A percentile compares a stretch with the other conserved stretches of the same genome.
These are phyloP conservation scores for Lachnellula subtilissima DNA, from an alignment of 2,329 filamentous ascomycete species.

Conservation along the genomic window DNA sequence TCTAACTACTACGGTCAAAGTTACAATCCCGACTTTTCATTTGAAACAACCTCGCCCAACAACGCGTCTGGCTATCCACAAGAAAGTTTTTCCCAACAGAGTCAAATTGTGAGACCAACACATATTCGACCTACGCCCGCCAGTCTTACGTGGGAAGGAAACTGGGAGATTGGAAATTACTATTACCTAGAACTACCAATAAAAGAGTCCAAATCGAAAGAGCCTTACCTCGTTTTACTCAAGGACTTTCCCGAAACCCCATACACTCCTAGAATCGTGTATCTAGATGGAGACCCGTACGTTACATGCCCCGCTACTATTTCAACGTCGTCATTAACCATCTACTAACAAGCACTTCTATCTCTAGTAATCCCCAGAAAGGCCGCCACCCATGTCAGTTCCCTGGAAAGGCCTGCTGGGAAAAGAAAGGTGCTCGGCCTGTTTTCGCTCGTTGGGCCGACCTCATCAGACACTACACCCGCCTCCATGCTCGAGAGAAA, in stretches of 20 bases:
- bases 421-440: constrained; percentile 2
- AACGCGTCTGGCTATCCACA: neutral
- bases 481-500: constrained; percentile 27
- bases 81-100: neutral
- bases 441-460: constrained; percentile 33
- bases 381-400: constrained; percentile 17
- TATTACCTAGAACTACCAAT: constrained; percentile 2
- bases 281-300: constrained; percentile 5
- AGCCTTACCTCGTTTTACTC: constrained; percentile 1
- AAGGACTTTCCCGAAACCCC: neutral
- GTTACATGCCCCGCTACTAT: neutral
- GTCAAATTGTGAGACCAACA: neutral
- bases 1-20: neutral
- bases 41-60: neutral
- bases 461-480: constrained; percentile 34
- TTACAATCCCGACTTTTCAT: neutral
- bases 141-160: constrained; percentile 2
- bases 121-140: neutral
- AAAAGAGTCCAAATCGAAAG: neutral
- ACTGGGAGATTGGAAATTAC: neutral
- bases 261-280: neutral
- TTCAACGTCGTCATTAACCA: neutral
- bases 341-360: neutral
- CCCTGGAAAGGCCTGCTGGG: constrained; percentile 17
- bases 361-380: constrained; percentile 11